Conservation (phyloP, 2,329 filamentous ascomycete species). For the Xylaria polymorpha region DNA sequence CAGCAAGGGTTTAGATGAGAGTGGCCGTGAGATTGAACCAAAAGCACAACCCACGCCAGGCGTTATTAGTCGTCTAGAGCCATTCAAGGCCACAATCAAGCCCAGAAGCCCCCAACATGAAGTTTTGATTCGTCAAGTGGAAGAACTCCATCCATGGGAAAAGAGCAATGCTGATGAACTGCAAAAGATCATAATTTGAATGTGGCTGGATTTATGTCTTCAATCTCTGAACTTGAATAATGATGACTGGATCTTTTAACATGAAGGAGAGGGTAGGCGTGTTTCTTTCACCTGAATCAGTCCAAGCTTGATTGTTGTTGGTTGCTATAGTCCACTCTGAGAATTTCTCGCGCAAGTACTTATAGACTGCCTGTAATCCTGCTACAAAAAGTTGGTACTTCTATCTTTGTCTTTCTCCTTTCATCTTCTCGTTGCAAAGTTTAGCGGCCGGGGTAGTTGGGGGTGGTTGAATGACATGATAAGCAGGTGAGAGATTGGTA, state of each 20-base stretch:
- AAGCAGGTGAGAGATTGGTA: too few species aligned
- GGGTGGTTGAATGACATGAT: too few species aligned
- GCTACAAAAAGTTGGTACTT: too few species aligned
- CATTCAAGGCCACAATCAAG: conserved; percentile 42
- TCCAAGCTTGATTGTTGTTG: neutral
- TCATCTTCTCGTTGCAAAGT: too few species aligned
- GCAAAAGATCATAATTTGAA: conserved; percentile 11
- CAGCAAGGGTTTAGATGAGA: conserved; percentile 52
- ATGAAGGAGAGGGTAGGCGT: neutral
- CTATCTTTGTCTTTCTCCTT: neutral
- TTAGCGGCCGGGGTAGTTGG: too few species aligned
- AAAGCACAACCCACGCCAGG: conserved; percentile 38
- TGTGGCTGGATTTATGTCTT: neutral
- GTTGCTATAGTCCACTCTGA: neutral
- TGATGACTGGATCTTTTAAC: neutral
- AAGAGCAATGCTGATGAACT: conserved; percentile 31
- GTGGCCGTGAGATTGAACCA: conserved; percentile 50
- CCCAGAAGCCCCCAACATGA: conserved; percentile 45
- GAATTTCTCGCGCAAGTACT: neutral
- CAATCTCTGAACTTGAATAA: neutral
- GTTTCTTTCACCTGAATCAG: neutral
- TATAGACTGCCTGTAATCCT: too few species aligned
- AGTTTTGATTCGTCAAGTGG: conserved; percentile 41
- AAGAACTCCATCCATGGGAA: conserved; percentile 37
- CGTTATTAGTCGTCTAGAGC: conserved; percentile 43